Evolutionary conservation across 2,329 filamentous ascomycete genomes (phyloP).

Genomic region (Juglanconis sp.): DNA sequence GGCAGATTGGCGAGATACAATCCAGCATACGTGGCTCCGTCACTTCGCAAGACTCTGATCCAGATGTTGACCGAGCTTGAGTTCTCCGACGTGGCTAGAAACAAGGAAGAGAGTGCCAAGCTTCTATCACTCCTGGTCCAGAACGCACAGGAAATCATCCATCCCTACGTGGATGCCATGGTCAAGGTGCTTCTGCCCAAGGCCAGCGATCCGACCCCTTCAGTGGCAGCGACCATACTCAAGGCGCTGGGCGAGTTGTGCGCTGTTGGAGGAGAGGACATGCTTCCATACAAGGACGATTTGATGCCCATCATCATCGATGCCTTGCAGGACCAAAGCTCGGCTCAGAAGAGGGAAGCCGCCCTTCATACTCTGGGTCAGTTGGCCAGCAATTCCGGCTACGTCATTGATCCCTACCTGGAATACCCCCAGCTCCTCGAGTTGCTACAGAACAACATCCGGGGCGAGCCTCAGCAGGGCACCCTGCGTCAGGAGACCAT

Average conservation of each 20-base stretch:
- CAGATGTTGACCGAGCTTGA: conserved; percentile 95
- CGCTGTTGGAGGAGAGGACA: conserved; percentile 88
- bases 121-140: conserved; percentile 88
- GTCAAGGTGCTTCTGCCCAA: conserved; percentile 92
- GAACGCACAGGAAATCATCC: conserved; percentile 88
- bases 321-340: conserved; percentile 90
- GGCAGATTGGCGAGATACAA: conserved; percentile 88
- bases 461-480: conserved; percentile 80
- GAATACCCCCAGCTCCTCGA: conserved; percentile 93
- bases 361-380: conserved; percentile 88
- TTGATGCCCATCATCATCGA: conserved; percentile 95
- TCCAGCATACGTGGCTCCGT: conserved; percentile 95
- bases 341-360: conserved; percentile 83
- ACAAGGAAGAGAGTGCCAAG: conserved; percentile 95
- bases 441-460: conserved; percentile 89
- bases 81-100: conserved; percentile 88
- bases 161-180: conserved; percentile 96
- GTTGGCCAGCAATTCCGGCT: conserved; percentile 91
- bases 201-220: conserved; percentile 77
- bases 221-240: conserved; percentile 91
- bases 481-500: conserved; percentile 89
- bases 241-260: conserved; percentile 93
- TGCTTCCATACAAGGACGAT: conserved; percentile 84
- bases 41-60: conserved; percentile 88
- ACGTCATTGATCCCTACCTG: conserved; percentile 93